phyloP scores from a whole-genome alignment of 768 basidiomycete species.

The Gymnopilus dilepis region DNA sequence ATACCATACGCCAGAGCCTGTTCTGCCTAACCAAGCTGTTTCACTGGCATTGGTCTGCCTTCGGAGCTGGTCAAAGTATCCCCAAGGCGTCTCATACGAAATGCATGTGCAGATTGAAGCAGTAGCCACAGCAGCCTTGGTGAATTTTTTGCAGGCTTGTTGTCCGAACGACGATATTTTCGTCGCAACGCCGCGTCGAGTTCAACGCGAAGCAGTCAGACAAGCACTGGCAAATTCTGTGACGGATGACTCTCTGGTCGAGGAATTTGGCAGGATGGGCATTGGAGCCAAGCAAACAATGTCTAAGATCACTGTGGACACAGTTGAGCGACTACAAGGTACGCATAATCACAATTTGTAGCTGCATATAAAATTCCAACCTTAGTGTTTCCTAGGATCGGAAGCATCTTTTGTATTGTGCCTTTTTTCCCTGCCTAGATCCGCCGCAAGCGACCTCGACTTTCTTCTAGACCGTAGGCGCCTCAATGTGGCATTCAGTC shows the following conservation, averaged over 20 bases:
- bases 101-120: conserved; percentile 54
- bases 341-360: conserved; percentile 4
- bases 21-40: conserved; percentile 40
- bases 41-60: conserved; percentile 51
- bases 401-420: conserved; percentile 61
- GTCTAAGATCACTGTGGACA: conserved; percentile 49
- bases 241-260: conserved; percentile 19
- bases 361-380: not conserved
- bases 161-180: conserved; percentile 51
- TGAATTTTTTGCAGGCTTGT: conserved; percentile 42
- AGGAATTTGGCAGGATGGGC: conserved; percentile 20
- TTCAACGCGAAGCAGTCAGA: conserved; percentile 57
- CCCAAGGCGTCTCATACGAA: conserved; percentile 48
- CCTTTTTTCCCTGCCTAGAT: conserved; percentile 50
- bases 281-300: conserved; percentile 13
- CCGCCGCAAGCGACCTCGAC: conserved; percentile 39
- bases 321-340: conserved; percentile 58
- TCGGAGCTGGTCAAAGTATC: conserved; percentile 34
- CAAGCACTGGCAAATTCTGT: conserved; percentile 37
- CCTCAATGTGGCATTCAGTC: conserved; percentile 58
- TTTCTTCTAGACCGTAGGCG: conserved; percentile 54
- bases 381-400: conserved; percentile 44
- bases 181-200: conserved; percentile 56
- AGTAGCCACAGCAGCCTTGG: conserved; percentile 48
- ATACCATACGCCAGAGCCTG: conserved; percentile 14